A percentile compares a stretch with the other conserved stretches of the same genome.
phyloP scores from a whole-genome alignment of 1,284 basidiomycete species.

The Leccinum subspadiceum region DNA sequence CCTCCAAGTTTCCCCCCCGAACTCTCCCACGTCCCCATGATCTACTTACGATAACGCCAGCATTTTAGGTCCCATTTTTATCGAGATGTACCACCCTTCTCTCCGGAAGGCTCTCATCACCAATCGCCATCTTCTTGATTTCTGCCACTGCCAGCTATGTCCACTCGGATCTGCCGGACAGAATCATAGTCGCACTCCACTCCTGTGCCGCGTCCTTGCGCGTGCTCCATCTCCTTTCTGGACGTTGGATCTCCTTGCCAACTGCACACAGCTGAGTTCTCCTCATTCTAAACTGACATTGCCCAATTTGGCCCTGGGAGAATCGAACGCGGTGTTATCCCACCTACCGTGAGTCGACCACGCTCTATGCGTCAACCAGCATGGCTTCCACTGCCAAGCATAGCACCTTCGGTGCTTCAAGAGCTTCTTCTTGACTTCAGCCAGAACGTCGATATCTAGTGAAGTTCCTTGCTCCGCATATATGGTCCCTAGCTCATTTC shows the following conservation, averaged over 20 bases:
- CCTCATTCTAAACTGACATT: slow-evolving; percentile 18
- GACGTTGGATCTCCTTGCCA: slow-evolving; percentile 10
- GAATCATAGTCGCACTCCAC: slow-evolving; percentile 13
- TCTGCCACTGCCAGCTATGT: too few species aligned
- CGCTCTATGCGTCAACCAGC: slow-evolving; percentile 12
- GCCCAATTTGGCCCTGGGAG: slow-evolving; percentile 10
- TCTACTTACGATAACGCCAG: slow-evolving; percentile 20
- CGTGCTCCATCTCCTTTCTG: slow-evolving; percentile 7
- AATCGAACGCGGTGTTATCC: slow-evolving; percentile 1
- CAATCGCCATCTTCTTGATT: slow-evolving; percentile 19
- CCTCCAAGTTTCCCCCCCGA: too few species aligned
- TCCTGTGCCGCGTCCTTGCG: slow-evolving; percentile 15
- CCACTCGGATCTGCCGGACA: neutral
- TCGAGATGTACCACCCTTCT: slow-evolving; percentile 6
- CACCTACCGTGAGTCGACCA: slow-evolving; percentile 16
- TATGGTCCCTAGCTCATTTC: slow-evolving; percentile 21
- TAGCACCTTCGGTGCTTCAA: slow-evolving; percentile 13
- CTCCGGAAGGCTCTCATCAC: slow-evolving; percentile 29
- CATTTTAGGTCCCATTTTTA: slow-evolving; percentile 10
- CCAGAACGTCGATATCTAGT: neutral
- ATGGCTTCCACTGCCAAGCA: neutral
- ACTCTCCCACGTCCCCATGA: slow-evolving; percentile 10
- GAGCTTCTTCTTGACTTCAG: slow-evolving; percentile 19
- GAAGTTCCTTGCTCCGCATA: slow-evolving; percentile 11
- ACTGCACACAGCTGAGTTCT: slow-evolving; percentile 13